Percentiles rank a stretch among this genome's conserved stretches.
Evolutionary conservation across 1,284 basidiomycete species (phyloP).

Genomic region (Pisolithus thermaeus): DNA sequence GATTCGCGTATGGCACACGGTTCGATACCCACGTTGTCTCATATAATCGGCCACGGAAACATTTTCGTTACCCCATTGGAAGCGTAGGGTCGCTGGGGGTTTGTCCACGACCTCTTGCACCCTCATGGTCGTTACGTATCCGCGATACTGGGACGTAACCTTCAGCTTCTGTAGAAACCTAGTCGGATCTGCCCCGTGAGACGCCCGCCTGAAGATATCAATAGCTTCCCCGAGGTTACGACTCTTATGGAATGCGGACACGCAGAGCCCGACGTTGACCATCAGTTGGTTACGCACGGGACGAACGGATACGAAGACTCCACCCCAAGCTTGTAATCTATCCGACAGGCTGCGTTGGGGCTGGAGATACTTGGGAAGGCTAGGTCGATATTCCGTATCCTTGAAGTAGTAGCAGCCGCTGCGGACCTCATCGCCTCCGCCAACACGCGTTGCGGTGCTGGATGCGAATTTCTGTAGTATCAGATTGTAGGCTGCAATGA

Average conservation of each 20-base stretch:
- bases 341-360: too few species aligned
- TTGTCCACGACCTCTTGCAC: not conserved
- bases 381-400: not conserved
- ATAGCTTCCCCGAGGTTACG: slow-evolving; percentile 58
- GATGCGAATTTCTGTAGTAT: too few species aligned
- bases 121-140: slow-evolving; percentile 17
- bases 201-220: slow-evolving; percentile 43
- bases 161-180: slow-evolving; percentile 57
- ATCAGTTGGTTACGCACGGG: slow-evolving; percentile 66
- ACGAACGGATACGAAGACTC: slow-evolving; percentile 72
- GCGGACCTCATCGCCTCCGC: too few species aligned
- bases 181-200: slow-evolving; percentile 41
- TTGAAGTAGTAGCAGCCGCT: too few species aligned
- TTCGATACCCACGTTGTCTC: too few species aligned
- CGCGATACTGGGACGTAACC: slow-evolving; percentile 46
- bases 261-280: slow-evolving; percentile 77
- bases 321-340: slow-evolving; percentile 49
- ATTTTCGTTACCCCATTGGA: too few species aligned
- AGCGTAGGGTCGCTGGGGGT: too few species aligned
- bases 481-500: too few species aligned
- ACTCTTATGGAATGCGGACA: slow-evolving; percentile 67
- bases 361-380: too few species aligned
- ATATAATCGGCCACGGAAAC: too few species aligned
- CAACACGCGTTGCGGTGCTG: too few species aligned
- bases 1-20: too few species aligned